These are phyloP conservation scores for Teunomyces pallodes DNA, from an alignment of 805 yeast species.

Conservation along the genomic window DNA sequence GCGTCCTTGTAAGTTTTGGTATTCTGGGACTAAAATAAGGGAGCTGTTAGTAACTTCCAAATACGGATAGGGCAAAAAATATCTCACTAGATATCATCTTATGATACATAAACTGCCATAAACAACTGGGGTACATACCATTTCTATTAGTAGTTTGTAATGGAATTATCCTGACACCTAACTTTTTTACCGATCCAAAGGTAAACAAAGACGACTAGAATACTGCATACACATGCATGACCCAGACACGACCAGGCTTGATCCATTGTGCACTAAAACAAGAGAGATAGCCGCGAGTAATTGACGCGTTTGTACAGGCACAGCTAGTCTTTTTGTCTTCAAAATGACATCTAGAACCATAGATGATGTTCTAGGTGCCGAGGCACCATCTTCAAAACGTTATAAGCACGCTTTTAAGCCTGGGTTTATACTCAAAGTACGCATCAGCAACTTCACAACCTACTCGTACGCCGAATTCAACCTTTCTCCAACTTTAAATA, in stretches of 20 bases:
- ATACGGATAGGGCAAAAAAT: not conserved
- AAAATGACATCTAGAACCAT: not conserved
- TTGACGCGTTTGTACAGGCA: not conserved
- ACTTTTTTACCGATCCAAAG: slow-evolving; percentile 3
- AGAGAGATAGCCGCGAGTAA: not conserved
- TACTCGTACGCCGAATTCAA: slow-evolving; percentile 67
- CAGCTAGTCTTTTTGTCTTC: no score
- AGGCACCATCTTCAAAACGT: not conserved
- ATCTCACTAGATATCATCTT: no score
- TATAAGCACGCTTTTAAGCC: slow-evolving; percentile 18
- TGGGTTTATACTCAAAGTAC: slow-evolving; percentile 52
- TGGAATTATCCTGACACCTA: slow-evolving; percentile 1
- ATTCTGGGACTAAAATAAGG: slow-evolving; percentile 33
- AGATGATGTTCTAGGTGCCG: not conserved
- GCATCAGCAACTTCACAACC: slow-evolving; percentile 63
- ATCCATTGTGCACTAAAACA: not conserved
- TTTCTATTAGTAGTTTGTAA: not conserved
- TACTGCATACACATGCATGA: not conserved
- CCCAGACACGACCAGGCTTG: slow-evolving; percentile 1
- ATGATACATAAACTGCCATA: no score
- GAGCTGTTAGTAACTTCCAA: slow-evolving; percentile 14
- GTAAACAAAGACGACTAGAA: not conserved
- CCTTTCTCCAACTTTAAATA: slow-evolving; percentile 79
- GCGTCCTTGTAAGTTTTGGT: slow-evolving; percentile 75
- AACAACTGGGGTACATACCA: not conserved